Evolutionary conservation across 140 eudicot species (phyloP).

Genomic region (Cichorium intybus): DNA sequence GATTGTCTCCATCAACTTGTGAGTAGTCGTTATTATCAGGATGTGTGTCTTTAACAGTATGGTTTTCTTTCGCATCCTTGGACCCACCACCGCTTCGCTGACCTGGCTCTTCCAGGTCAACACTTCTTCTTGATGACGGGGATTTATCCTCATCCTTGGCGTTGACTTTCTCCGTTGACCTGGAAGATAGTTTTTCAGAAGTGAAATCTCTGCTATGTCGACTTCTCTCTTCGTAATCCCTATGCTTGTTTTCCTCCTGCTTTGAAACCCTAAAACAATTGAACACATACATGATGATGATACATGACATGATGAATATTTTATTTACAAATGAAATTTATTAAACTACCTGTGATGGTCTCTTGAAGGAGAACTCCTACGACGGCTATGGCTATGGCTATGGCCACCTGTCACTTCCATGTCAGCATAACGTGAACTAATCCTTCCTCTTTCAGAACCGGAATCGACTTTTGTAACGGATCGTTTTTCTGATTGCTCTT

Average conservation of each 20-base stretch:
- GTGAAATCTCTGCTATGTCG: conserved; percentile 56
- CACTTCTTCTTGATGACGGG: conserved; percentile 64
- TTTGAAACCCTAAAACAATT: conserved; percentile 47
- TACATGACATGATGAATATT: no score
- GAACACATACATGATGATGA: not conserved
- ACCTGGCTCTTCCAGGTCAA: conserved; percentile 66
- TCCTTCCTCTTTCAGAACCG: conserved; percentile 58
- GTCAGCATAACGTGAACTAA: conserved; percentile 49
- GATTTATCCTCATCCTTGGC: conserved; percentile 75
- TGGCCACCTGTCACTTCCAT: conserved; percentile 29
- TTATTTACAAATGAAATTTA: not conserved
- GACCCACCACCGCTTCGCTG: conserved; percentile 73
- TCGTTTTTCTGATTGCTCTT: conserved; percentile 59
- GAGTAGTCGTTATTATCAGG: conserved; percentile 58
- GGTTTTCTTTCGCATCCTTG: conserved; percentile 42
- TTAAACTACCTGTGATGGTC: conserved; percentile 58
- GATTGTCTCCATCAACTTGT: conserved; percentile 58
- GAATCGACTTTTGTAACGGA: conserved; percentile 48
- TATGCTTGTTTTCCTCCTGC: conserved; percentile 69
- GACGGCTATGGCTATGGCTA: conserved; percentile 41
- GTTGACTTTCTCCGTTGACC: conserved; percentile 45
- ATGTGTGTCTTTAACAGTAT: conserved; percentile 38
- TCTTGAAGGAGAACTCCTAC: conserved; percentile 67
- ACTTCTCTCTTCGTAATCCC: conserved; percentile 62
- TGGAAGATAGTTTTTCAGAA: conserved; percentile 31